Base-by-base conservation (phyloP, 2,329 filamentous ascomycete species). In the Diaporthe velutina region DNA sequence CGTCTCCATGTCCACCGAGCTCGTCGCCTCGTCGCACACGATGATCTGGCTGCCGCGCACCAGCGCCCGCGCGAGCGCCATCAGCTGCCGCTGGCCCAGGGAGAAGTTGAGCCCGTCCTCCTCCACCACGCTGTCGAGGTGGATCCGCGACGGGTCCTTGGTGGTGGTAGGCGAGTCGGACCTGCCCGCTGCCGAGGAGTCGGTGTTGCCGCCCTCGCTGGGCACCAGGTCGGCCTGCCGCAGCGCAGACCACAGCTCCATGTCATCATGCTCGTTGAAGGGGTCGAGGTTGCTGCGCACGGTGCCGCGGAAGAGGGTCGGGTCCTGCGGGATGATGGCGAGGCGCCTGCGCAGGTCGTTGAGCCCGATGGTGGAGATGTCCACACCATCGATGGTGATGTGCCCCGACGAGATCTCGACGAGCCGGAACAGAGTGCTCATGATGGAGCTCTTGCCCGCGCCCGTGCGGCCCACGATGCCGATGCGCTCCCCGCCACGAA, bases 31-130 rank as follows among this genome's bases (percentile, higher is more conserved):
- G 86, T 99, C 97, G 83, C 96, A 98, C 67, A 99, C 93, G 79
- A 98, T 98, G 84, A 98, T 98, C 79, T 94, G 95, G 0, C 93
- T 94, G 57, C 93, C 92, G 50, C 96, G 92, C 6, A 98, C 96
- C 3, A 99, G 90, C 0, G 97, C 97, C 0, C 97, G 92, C 0
- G 96, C 96, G 1, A 99, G 89, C 1, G 97, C 97, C 94, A 98
- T 98, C 66, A 98, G 90, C 84, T 98, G 97, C 4, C 97, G 92
- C 85, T 98, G 96, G 9, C 96, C 96, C 13, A 98, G 92, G 0
- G 95, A 98, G 87, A 98, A 98, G 84, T 98, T 98, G 76, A 98
- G 89, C 0, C 97, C 97, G 85, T 98, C 96, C 81, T 98, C 97
- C 79, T 98, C 95, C 3, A 98, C 96, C 2, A 91, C 81, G 22